A percentile compares a stretch with the other conserved stretches of the same genome.
These are phyloP conservation scores for Tympanopsis confertula DNA, from an alignment of 2,329 filamentous ascomycete genomes.

Conservation along the genomic window DNA sequence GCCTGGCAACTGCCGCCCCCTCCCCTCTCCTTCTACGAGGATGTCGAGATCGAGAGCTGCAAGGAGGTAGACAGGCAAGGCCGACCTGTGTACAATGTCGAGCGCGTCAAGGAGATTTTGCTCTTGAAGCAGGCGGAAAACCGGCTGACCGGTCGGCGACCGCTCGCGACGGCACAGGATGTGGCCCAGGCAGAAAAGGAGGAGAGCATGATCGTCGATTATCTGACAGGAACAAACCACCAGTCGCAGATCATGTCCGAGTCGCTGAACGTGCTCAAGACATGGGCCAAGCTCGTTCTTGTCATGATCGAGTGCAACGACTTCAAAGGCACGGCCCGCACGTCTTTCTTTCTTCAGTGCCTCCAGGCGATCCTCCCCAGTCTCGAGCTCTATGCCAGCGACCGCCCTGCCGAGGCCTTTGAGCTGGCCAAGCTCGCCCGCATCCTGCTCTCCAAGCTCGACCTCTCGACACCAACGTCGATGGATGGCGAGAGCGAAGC, in stretches of 20 bases:
- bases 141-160: conserved; percentile 31
- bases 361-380: conserved; percentile 82
- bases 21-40: conserved; percentile 45
- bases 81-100: conserved; percentile 52
- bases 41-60: conserved; percentile 58
- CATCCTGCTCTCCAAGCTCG: conserved; percentile 60
- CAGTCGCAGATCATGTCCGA: conserved; percentile 42
- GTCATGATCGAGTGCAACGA: conserved; percentile 76
- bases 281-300: conserved; percentile 76
- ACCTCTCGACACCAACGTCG: conserved; percentile 28
- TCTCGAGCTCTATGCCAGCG: conserved; percentile 64
- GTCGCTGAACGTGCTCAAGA: conserved; percentile 58
- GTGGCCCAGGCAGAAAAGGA: conserved; percentile 40
- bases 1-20: conserved; percentile 40
- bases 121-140: conserved; percentile 56
- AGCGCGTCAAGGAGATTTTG: conserved; percentile 64
- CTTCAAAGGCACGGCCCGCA: conserved; percentile 60
- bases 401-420: conserved; percentile 57
- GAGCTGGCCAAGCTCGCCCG: conserved; percentile 70
- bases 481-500: conserved; percentile 30
- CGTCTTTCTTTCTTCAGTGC: conserved; percentile 72
- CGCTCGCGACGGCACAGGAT: conserved; percentile 36
- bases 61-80: conserved; percentile 29
- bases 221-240: conserved; percentile 52
- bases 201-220: conserved; percentile 46